These are phyloP conservation scores for Solanum chacoense DNA, from an alignment of 305 asterid genomes.

Conservation along the genomic window DNA sequence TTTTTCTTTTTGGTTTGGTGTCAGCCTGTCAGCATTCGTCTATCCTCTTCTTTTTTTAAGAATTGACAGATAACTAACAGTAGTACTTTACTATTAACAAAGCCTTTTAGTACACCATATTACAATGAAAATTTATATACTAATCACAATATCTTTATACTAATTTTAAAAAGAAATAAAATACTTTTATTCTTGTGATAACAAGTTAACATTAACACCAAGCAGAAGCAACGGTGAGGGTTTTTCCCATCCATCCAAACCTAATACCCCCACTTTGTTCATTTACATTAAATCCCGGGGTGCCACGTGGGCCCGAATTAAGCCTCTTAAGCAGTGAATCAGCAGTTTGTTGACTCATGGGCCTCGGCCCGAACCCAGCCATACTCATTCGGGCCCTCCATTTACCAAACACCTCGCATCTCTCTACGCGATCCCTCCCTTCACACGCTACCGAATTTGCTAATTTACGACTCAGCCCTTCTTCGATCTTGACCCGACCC, in stretches of 20 bases:
- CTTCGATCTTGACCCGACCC: conserved; percentile 57
- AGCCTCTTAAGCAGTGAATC: conserved; percentile 47
- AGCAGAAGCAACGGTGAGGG: conserved; percentile 71
- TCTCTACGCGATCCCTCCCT: conserved; percentile 82
- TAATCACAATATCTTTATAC: background rate
- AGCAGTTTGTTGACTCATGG: conserved; percentile 37
- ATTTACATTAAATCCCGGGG: conserved; percentile 56
- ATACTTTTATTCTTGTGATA: background rate
- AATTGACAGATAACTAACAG: background rate
- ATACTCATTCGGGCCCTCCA: conserved; percentile 88
- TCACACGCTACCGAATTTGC: conserved; percentile 88
- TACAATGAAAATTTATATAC: background rate
- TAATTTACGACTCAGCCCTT: conserved; percentile 62
- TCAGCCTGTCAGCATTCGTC: background rate
- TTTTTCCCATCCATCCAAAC: conserved; percentile 83
- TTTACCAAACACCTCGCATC: conserved; percentile 85
- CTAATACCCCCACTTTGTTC: conserved; percentile 59
- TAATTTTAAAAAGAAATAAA: background rate
- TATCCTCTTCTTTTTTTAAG: background rate
- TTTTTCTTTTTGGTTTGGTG: background rate
- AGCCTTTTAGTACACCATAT: background rate
- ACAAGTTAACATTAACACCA: conserved; percentile 53
- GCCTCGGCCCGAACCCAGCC: conserved; percentile 63
- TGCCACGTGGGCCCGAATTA: conserved; percentile 61
- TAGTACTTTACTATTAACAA: background rate